A percentile compares a stretch with the other conserved stretches of the same genome.
These are phyloP conservation scores for Mesembryanthemum crystallinum DNA, from an alignment of 148 eudicot species.

Conservation along the genomic window DNA sequence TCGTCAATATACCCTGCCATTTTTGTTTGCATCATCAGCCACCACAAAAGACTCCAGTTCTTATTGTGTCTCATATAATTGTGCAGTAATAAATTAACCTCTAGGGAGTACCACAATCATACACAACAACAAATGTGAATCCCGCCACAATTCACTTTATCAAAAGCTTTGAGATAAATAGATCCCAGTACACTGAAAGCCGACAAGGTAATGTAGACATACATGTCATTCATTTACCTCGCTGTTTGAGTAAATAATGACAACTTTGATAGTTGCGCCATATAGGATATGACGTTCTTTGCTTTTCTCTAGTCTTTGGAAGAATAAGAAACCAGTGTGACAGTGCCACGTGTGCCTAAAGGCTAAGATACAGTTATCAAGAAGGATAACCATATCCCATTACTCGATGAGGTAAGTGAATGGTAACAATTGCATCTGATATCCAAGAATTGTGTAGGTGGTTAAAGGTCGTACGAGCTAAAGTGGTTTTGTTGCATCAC, in stretches of 20 bases:
- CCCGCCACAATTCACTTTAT: background rate
- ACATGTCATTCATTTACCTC: background rate
- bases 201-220: background rate
- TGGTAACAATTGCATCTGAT: too few relatives aligned
- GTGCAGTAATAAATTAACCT: background rate
- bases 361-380: too few relatives aligned
- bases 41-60: background rate
- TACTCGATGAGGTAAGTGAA: too few relatives aligned
- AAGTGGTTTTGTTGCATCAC: background rate
- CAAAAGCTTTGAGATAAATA: background rate
- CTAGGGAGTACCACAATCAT: background rate
- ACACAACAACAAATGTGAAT: background rate
- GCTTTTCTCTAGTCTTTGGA: too few relatives aligned
- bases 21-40: constrained; percentile 19
- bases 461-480: background rate
- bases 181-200: background rate
- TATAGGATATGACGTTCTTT: too few relatives aligned
- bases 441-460: background rate
- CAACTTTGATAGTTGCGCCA: too few relatives aligned
- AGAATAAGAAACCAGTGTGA: too few relatives aligned
- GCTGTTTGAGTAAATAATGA: too few relatives aligned
- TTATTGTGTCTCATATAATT: background rate
- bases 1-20: constrained; percentile 72
- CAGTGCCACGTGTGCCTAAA: too few relatives aligned
- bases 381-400: too few relatives aligned